phyloP scores from a whole-genome alignment of 305 asterid species.

The Fraxinus floribunda region DNA sequence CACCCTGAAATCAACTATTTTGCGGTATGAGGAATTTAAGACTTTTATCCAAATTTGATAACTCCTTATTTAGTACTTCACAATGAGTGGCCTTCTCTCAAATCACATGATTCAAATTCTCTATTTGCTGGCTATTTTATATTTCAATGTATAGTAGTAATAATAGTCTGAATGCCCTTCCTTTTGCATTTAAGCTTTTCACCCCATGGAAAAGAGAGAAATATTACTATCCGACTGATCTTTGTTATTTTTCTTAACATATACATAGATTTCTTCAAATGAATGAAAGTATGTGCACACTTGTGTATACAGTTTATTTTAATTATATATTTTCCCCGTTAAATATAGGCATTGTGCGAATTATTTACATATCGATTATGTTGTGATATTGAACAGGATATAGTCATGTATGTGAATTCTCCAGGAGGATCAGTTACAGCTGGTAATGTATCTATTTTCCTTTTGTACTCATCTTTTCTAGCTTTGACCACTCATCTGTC shows the following conservation, averaged over 20 bases:
- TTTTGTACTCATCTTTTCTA: neutral
- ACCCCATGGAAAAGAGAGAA: neutral
- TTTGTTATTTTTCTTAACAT: neutral
- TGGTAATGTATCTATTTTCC: slow-evolving; percentile 40
- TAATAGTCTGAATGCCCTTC: neutral
- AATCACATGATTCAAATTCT: neutral
- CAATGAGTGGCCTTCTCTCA: neutral
- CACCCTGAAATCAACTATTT: neutral
- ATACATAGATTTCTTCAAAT: neutral
- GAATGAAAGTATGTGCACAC: neutral
- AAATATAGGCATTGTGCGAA: neutral
- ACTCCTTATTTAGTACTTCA: neutral
- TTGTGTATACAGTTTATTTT: neutral
- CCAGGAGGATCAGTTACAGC: slow-evolving; percentile 96
- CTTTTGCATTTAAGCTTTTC: slow-evolving; percentile 7
- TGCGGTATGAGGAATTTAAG: neutral
- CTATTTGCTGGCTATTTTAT: neutral
- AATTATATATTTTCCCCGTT: neutral
- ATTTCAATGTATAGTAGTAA: neutral
- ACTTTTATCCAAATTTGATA: neutral
- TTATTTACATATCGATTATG: neutral
- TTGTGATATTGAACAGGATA: slow-evolving; percentile 50
- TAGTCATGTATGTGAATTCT: slow-evolving; percentile 83
- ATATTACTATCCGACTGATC: neutral
- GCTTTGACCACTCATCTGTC: slow-evolving; percentile 17